Base-by-base conservation (phyloP, 768 basidiomycete genomes). In the Suillus occidentalis region DNA sequence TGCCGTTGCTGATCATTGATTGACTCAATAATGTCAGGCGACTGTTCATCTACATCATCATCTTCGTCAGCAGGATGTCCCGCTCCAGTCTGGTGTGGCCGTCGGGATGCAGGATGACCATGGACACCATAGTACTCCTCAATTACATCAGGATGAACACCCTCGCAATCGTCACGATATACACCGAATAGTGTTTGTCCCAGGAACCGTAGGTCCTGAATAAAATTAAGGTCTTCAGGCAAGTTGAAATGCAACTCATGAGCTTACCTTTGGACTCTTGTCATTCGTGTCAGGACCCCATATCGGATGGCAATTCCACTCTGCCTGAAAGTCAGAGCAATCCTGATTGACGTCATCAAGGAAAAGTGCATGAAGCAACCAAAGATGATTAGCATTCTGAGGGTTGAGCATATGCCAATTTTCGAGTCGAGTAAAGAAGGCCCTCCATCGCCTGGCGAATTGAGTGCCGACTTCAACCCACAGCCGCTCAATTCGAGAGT, bases 381-480 rank as follows among this genome's bases (percentile, higher is more conserved):
- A 84, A 0, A 81, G 65, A 64, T 84, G 83, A 16, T 61, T 13
- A 0, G 72, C 61, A 25, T 81, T 71, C 0, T 63, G 57, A 0
- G 61, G 28, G 55, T 84, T 71, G 0, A 85, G 75, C 8, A 52
- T 28, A 66, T 84, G 81, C 1, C 72, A 61, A 0, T 62, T 16
- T 58, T 82, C 80, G 0, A 83, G 72, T 0, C 71, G 69, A 0
- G 60, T 67, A 56, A 85, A 85, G 62, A 84, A 83, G 0, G 77
- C 80, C 0, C 73, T 43, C 84, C 83, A 84, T 16, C 45, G 49
- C 2, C 73, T 69, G 0, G 69, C 77, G 84, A 84, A 43, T 13
- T 79, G 74, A 0, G 63, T 47, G 0, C 81, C 79, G 39, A 81
- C 72, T 53, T 84, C 81, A 16, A 81, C 74, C 82, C 83, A 84